Evolutionary conservation across 257 asterid species (phyloP).

Genomic region (Nicotiana sylvestris): DNA sequence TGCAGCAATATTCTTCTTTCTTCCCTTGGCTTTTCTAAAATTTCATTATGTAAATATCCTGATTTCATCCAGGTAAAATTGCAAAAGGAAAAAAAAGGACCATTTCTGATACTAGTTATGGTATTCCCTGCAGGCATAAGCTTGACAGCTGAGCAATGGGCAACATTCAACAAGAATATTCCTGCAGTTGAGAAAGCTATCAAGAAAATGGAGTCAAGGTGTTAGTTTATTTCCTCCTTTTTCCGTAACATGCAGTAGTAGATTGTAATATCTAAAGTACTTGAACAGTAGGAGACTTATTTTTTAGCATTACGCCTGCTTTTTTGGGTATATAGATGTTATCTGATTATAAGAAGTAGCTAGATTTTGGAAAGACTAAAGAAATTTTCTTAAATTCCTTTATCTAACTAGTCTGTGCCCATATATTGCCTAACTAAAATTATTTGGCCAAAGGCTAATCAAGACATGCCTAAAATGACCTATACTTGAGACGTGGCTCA

Average conservation of each 20-base stretch:
- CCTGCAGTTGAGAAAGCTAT: conserved; percentile 86
- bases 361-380: not conserved
- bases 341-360: not conserved
- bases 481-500: too few species aligned
- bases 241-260: not conserved
- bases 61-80: not conserved
- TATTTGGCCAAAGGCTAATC: too few species aligned
- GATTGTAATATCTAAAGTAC: not conserved
- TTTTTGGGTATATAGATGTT: not conserved
- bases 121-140: conserved; percentile 64
- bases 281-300: not conserved
- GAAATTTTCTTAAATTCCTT: not conserved
- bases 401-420: too few species aligned
- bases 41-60: not conserved
- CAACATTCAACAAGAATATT: conserved; percentile 53
- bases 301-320: too few species aligned
- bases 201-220: conserved; percentile 66
- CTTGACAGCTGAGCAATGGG: conserved; percentile 85
- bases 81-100: not conserved
- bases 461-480: too few species aligned
- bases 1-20: not conserved
- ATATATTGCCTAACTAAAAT: too few species aligned
- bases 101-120: not conserved
- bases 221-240: not conserved
- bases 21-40: not conserved